Evolutionary conservation across 1,139 yeast species (phyloP).

Genomic region (Kodamaea plutei): DNA sequence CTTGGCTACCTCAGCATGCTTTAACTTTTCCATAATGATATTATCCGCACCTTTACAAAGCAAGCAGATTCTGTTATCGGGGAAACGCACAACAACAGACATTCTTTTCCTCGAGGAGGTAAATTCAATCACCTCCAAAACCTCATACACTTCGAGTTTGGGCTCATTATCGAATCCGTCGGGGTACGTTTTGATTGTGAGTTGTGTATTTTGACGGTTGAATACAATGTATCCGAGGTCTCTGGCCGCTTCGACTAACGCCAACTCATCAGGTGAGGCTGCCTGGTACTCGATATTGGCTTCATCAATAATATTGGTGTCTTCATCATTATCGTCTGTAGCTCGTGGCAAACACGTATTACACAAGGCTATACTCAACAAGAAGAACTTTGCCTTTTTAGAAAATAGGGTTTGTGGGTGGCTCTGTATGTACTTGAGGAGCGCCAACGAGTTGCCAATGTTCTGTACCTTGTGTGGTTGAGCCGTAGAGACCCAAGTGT

Average conservation of each 20-base stretch:
- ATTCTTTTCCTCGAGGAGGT: slow-evolving; percentile 86
- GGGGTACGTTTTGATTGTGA: slow-evolving; percentile 77
- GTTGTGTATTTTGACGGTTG: slow-evolving; percentile 56
- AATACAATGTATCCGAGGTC: slow-evolving; percentile 84
- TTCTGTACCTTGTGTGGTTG: slow-evolving; percentile 31
- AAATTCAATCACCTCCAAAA: slow-evolving; percentile 81
- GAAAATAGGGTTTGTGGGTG: slow-evolving; percentile 72
- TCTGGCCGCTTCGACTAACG: slow-evolving; percentile 88
- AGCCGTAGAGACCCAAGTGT: slow-evolving; percentile 38
- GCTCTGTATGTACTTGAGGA: slow-evolving; percentile 64
- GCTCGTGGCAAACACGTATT: slow-evolving; percentile 78
- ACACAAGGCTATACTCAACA: slow-evolving; percentile 79
- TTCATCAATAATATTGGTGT: slow-evolving; percentile 25
- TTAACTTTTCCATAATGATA: slow-evolving; percentile 74
- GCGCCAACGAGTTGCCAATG: slow-evolving; percentile 40
- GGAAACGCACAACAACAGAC: slow-evolving; percentile 81
- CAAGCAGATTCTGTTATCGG: slow-evolving; percentile 72
- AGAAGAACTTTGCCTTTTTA: slow-evolving; percentile 69
- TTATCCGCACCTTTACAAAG: slow-evolving; percentile 97
- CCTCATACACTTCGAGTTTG: slow-evolving; percentile 61
- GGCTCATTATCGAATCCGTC: slow-evolving; percentile 68
- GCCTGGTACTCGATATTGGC: slow-evolving; percentile 74
- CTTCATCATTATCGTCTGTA: slow-evolving; percentile 12
- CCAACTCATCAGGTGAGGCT: slow-evolving; percentile 94
- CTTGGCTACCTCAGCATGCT: slow-evolving; percentile 54